These are phyloP conservation scores for Adansonia gregorii DNA, from an alignment of 441 rosid genomes.

Conservation along the genomic window DNA sequence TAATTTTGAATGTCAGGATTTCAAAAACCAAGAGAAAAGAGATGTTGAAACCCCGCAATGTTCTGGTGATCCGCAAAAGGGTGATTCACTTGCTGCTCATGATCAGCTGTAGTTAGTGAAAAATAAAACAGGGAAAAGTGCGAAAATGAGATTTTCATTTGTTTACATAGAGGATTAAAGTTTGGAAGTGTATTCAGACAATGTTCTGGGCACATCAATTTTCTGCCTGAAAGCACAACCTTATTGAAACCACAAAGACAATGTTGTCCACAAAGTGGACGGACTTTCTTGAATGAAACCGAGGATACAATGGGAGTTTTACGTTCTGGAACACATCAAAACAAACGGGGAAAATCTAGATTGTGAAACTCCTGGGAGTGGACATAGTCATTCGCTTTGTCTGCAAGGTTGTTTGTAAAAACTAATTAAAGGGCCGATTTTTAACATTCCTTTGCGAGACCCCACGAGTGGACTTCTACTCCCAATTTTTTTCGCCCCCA, in stretches of 20 bases:
- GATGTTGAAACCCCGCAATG: background rate
- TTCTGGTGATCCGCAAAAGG: background rate
- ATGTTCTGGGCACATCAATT: background rate
- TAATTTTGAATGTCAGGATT: background rate
- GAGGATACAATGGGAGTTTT: background rate
- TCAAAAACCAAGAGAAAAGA: background rate
- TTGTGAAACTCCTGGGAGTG: slow-evolving; percentile 7
- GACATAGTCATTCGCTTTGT: background rate
- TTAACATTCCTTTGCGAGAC: slow-evolving; percentile 38
- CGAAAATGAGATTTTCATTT: background rate
- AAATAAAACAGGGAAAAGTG: background rate
- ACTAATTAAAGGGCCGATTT: background rate
- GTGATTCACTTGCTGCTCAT: background rate
- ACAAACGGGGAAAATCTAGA: background rate
- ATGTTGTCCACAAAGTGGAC: background rate
- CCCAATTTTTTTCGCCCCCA: background rate
- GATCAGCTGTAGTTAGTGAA: background rate
- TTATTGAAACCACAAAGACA: background rate
- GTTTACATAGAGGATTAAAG: background rate
- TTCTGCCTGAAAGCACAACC: background rate
- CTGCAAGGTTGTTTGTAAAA: background rate
- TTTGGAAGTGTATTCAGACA: slow-evolving; percentile 20
- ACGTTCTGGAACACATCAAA: background rate
- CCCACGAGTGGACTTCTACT: slow-evolving; percentile 48
- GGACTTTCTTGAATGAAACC: background rate